phyloP scores from a whole-genome alignment of 257 asterid genomes.

The Plantago major region DNA sequence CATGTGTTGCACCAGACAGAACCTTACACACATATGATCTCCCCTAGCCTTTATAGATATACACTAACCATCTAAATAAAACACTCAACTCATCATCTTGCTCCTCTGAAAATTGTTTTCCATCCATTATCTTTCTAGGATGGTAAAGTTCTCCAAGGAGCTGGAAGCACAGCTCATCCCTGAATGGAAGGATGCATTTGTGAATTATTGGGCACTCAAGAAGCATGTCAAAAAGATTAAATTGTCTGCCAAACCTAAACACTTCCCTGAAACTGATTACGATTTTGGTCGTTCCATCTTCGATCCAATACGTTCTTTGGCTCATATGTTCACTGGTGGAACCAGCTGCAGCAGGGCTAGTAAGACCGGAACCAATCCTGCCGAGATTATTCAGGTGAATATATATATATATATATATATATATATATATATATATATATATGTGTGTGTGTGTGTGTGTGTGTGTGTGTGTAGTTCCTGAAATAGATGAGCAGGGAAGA shows the following conservation, averaged over 20 bases:
- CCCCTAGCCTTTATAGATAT: not conserved
- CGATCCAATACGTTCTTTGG: slow-evolving; percentile 36
- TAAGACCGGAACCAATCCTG: slow-evolving; percentile 19
- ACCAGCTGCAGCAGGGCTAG: not conserved
- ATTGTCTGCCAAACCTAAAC: slow-evolving; percentile 41
- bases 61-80: not conserved
- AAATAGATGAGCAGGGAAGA: no score
- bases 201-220: slow-evolving; percentile 69
- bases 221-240: slow-evolving; percentile 65
- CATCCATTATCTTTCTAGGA: slow-evolving; percentile 13
- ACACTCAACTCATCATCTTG: not conserved
- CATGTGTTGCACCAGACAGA: not conserved
- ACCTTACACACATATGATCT: not conserved
- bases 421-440: no score
- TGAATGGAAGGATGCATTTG: slow-evolving; percentile 83
- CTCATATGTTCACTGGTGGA: slow-evolving; percentile 15
- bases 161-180: slow-evolving; percentile 84
- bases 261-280: slow-evolving; percentile 18
- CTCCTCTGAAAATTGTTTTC: not conserved
- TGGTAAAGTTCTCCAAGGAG: slow-evolving; percentile 86
- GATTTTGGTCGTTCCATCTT: slow-evolving; percentile 60
- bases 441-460: no score
- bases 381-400: slow-evolving; percentile 37
- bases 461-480: no score
- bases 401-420: not conserved